Evolutionary conservation across 179 eudicot genomes (phyloP).

Genomic region (Drosera spatulata): DNA sequence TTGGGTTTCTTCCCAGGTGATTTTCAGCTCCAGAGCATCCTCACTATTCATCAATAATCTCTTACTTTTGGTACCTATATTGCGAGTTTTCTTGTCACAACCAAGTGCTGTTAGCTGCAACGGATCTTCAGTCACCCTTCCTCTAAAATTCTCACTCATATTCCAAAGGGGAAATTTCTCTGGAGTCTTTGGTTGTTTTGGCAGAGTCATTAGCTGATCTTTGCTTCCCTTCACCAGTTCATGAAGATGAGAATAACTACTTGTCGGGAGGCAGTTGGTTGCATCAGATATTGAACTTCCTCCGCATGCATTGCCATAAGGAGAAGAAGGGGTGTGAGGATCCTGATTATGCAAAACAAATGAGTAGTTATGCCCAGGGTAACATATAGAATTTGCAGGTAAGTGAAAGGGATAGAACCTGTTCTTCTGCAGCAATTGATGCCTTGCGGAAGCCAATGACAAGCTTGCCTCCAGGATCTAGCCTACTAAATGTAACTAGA

Average conservation of each 20-base stretch:
- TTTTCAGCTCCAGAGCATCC: constrained; percentile 30
- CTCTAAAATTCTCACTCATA: constrained; percentile 40
- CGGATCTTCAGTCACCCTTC: constrained; percentile 33
- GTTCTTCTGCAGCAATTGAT: constrained; percentile 23
- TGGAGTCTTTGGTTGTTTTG: constrained; percentile 14
- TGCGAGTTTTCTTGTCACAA: constrained; percentile 58
- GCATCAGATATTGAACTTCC: constrained; percentile 43
- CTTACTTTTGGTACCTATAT: constrained; percentile 35
- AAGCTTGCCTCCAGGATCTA: constrained; percentile 48
- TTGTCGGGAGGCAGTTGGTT: constrained; percentile 29
- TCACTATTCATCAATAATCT: constrained; percentile 28
- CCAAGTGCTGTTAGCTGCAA: constrained; percentile 23
- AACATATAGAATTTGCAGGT: not conserved
- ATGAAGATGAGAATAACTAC: constrained; percentile 16
- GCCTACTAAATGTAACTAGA: constrained; percentile 37
- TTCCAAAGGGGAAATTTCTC: constrained; percentile 19
- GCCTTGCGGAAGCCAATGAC: constrained; percentile 43
- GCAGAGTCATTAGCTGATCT: constrained; percentile 15
- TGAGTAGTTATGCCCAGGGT: constrained; percentile 8
- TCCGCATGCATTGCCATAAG: constrained; percentile 38
- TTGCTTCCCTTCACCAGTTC: constrained; percentile 16
- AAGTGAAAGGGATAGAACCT: constrained; percentile 19
- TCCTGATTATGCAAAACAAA: constrained; percentile 40
- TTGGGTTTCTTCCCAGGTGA: constrained; percentile 42
- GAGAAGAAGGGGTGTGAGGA: constrained; percentile 27